A percentile compares a stretch with the other conserved stretches of the same genome.
Conservation (phyloP, 441 rosid species). For the Croton setiger region DNA sequence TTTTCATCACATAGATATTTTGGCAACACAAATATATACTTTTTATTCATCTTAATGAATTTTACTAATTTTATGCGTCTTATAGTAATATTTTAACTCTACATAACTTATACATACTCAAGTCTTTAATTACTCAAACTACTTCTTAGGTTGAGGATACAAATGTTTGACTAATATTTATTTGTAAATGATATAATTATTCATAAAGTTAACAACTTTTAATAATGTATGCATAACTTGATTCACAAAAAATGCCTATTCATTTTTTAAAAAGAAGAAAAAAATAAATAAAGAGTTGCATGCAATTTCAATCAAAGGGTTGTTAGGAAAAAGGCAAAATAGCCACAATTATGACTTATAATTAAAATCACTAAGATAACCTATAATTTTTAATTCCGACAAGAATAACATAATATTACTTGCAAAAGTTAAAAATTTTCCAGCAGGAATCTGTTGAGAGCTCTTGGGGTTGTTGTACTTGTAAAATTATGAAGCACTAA, state of each 20-base stretch:
- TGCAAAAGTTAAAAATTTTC: neutral
- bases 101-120: too few species aligned
- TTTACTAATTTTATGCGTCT: too few species aligned
- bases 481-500: conserved; percentile 2
- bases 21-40: too few species aligned
- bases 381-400: neutral
- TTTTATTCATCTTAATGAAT: too few species aligned
- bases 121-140: too few species aligned
- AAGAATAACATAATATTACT: neutral
- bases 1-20: too few species aligned
- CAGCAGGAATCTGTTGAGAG: neutral
- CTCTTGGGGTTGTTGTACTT: neutral
- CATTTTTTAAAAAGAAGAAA: too few species aligned
- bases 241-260: neutral
- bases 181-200: too few species aligned
- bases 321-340: neutral
- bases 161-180: neutral
- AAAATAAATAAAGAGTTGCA: neutral
- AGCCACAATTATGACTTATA: neutral
- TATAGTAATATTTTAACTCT: too few species aligned
- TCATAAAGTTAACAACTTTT: neutral
- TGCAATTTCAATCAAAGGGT: neutral
- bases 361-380: neutral
- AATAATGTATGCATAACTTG: neutral
- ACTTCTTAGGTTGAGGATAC: too few species aligned